Evolutionary conservation across 169 alveolate species (phyloP).

Genomic region (Plasmodium coatneyi): DNA sequence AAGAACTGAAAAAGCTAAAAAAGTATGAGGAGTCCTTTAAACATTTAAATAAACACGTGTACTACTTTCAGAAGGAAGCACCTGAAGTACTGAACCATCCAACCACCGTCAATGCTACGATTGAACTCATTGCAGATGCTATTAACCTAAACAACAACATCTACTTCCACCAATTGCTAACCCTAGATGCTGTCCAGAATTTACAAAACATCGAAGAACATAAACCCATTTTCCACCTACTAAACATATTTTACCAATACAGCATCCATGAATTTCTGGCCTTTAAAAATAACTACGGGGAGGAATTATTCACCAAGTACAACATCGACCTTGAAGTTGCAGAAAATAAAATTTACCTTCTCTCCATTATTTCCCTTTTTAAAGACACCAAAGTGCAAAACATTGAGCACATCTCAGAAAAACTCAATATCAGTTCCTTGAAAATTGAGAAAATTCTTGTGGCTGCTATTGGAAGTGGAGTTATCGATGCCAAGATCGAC

Average conservation of each 20-base stretch:
- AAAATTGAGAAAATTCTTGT: constrained; percentile 81
- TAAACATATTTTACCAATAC: constrained; percentile 43
- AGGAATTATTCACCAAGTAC: constrained; percentile 26
- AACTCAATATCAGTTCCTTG: constrained; percentile 62
- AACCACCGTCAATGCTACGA: constrained; percentile 76
- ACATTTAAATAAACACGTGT: constrained; percentile 65
- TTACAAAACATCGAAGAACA: constrained; percentile 50
- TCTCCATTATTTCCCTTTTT: constrained; percentile 45
- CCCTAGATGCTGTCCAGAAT: constrained; percentile 77
- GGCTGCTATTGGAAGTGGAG: constrained; percentile 83
- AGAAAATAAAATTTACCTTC: constrained; percentile 37
- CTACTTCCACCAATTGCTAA: constrained; percentile 77
- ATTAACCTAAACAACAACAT: constrained; percentile 77
- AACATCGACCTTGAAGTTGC: constrained; percentile 30
- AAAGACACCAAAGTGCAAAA: constrained; percentile 38
- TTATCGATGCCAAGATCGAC: constrained; percentile 81
- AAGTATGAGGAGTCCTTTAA: constrained; percentile 67
- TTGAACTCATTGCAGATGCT: constrained; percentile 75
- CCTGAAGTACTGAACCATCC: constrained; percentile 33
- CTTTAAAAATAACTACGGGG: constrained; percentile 46
- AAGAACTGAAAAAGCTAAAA: constrained; percentile 78
- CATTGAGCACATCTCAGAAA: constrained; percentile 36
- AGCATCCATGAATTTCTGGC: constrained; percentile 46
- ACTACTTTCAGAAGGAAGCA: constrained; percentile 39
- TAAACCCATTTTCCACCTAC: constrained; percentile 57